Percentiles rank a stretch among this genome's conserved stretches.
phyloP scores from a whole-genome alignment of 2,329 filamentous ascomycete genomes.

The Sporothrix pseudoabietina region DNA sequence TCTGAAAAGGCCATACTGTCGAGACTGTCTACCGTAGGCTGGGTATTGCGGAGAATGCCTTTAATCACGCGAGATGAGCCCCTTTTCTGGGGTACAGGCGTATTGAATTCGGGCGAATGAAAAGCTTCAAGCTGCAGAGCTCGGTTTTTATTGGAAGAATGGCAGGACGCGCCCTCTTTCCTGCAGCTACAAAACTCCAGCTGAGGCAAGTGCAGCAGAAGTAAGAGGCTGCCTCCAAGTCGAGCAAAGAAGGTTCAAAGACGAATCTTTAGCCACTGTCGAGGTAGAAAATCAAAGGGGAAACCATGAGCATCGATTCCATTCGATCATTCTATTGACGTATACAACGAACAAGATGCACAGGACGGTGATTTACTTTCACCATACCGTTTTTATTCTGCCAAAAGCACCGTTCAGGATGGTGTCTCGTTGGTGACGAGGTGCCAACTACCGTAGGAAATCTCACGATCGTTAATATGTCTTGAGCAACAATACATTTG shows the following conservation, averaged over 20 bases:
- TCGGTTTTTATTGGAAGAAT: neutral
- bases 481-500: too few species aligned
- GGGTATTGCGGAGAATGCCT: neutral
- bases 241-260: too few species aligned
- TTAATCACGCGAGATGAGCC: neutral
- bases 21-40: neutral
- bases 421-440: neutral
- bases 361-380: neutral
- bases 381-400: neutral
- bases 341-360: neutral
- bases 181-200: neutral
- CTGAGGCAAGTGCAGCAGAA: neutral
- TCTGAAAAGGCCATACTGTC: neutral
- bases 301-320: neutral
- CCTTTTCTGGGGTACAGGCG: neutral
- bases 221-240: neutral
- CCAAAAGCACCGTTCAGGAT: neutral
- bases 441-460: too few species aligned
- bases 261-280: neutral
- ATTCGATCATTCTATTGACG: neutral
- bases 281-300: neutral
- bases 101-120: neutral
- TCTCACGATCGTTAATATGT: too few species aligned
- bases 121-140: neutral
- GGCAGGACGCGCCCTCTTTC: neutral